Evolutionary conservation across 345 rosid species (phyloP).

Genomic region (Pugionium dolabratum): DNA sequence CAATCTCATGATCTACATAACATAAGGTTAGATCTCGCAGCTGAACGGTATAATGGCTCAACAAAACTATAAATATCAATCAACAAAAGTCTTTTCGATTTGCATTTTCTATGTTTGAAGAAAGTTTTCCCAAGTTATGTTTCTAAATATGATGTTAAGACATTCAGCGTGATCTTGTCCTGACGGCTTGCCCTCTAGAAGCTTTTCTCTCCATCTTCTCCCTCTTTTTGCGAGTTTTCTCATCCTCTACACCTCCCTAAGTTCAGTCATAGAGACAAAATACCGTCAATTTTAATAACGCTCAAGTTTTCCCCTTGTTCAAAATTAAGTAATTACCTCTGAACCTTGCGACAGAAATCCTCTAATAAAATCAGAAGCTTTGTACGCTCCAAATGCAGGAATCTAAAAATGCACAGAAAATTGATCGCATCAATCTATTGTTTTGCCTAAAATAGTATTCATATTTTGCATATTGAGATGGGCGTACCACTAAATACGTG

Average conservation of each 20-base stretch:
- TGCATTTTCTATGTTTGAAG: constrained; percentile 20
- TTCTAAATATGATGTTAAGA: constrained; percentile 19
- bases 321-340: constrained; percentile 49
- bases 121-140: constrained; percentile 5
- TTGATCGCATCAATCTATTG: neutral
- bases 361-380: constrained; percentile 60
- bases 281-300: neutral
- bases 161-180: constrained; percentile 58
- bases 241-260: constrained; percentile 75
- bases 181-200: constrained; percentile 62
- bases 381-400: constrained; percentile 74
- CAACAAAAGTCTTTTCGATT: neutral
- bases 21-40: no score
- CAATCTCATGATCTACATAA: no score
- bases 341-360: constrained; percentile 66
- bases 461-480: neutral
- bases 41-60: no score
- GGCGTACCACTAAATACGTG: constrained; percentile 70
- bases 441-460: neutral
- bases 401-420: constrained; percentile 44
- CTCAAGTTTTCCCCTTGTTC: constrained; percentile 4
- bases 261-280: constrained; percentile 21
- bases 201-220: constrained; percentile 92
- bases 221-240: constrained; percentile 81
- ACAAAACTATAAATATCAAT: no score